phyloP scores from a whole-genome alignment of 345 rosid species.

The Salix arbutifolia region DNA sequence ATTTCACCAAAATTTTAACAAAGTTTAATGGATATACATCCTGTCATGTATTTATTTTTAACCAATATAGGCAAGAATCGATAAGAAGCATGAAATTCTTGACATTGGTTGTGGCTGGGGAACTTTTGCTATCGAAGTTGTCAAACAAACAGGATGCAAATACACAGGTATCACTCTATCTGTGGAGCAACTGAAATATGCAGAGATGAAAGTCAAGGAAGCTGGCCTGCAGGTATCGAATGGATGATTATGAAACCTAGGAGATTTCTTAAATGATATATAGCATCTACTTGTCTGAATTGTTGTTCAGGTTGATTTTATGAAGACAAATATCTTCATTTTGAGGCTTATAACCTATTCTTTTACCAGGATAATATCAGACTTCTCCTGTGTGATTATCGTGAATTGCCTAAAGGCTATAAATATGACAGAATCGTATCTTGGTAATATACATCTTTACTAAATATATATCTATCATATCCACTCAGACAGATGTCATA shows the following conservation, averaged over 20 bases:
- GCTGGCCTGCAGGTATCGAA: constrained; percentile 75
- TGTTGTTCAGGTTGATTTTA: neutral
- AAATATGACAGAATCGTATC: constrained; percentile 83
- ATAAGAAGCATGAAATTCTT: constrained; percentile 57
- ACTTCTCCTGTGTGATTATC: constrained; percentile 72
- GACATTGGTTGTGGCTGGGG: constrained; percentile 99
- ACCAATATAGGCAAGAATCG: constrained; percentile 50
- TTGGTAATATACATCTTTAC: constrained; percentile 42
- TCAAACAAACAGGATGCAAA: constrained; percentile 76
- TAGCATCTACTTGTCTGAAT: too few relatives aligned
- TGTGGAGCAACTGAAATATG: constrained; percentile 65
- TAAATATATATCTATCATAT: too few relatives aligned
- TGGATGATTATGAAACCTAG: too few relatives aligned
- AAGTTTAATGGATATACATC: too few relatives aligned
- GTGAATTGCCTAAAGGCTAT: constrained; percentile 46
- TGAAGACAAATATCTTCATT: too few relatives aligned
- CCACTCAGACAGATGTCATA: too few relatives aligned
- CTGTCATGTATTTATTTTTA: neutral
- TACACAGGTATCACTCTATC: constrained; percentile 84
- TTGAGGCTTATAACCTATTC: too few relatives aligned
- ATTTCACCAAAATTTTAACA: too few relatives aligned
- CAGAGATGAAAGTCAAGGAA: constrained; percentile 68
- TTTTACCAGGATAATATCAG: constrained; percentile 49
- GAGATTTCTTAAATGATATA: too few relatives aligned
- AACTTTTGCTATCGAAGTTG: constrained; percentile 76